These are phyloP conservation scores for Nakataea oryzae DNA, from an alignment of 2,329 filamentous ascomycete genomes.

Conservation along the genomic window DNA sequence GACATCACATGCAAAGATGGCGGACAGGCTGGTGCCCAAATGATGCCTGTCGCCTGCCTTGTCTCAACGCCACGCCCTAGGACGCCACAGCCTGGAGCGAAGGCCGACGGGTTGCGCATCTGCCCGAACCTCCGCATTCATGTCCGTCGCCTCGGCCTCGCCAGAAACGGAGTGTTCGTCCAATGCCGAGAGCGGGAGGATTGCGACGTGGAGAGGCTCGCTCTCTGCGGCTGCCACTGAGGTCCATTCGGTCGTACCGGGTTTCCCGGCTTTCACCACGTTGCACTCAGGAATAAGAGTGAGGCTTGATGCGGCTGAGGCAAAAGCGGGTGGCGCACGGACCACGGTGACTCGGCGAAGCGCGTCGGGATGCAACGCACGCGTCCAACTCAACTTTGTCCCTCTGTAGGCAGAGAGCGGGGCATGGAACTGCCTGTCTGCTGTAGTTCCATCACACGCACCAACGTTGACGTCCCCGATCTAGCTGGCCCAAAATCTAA, in stretches of 20 bases:
- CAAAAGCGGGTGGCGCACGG: background rate
- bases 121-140: background rate
- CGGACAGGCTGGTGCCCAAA: too few species aligned
- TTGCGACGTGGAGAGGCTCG: background rate
- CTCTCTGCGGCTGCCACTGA: too few species aligned
- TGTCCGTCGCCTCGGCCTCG: background rate
- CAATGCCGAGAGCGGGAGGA: background rate
- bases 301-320: background rate
- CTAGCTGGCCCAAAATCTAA: too few species aligned
- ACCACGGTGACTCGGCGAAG: background rate
- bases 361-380: background rate
- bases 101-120: background rate
- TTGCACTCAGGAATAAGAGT: too few species aligned
- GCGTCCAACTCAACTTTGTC: background rate
- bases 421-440: too few species aligned
- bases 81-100: background rate
- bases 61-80: background rate
- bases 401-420: background rate
- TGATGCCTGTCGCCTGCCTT: too few species aligned
- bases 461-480: too few species aligned
- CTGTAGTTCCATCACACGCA: too few species aligned
- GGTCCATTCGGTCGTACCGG: too few species aligned
- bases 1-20: background rate
- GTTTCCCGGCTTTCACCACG: too few species aligned
- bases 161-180: background rate